phyloP scores from a whole-genome alignment of 345 rosid genomes.

The Populus nigra region DNA sequence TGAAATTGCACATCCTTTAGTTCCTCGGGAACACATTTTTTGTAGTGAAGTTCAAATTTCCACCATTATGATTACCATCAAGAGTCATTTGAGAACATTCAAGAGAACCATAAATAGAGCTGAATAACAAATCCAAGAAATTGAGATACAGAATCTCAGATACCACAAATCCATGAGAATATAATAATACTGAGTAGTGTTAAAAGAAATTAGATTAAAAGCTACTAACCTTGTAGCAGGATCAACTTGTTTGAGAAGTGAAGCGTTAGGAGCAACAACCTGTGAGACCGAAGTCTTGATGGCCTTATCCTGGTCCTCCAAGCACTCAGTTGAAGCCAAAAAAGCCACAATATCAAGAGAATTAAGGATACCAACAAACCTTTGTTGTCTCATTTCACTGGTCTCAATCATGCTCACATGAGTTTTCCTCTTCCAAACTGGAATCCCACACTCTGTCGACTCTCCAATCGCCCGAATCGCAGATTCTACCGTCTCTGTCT shows the following conservation, averaged over 20 bases:
- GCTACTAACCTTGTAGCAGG: constrained; percentile 81
- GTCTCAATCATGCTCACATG: constrained; percentile 55
- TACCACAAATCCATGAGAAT: not conserved
- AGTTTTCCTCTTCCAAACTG: constrained; percentile 78
- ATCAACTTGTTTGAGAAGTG: constrained; percentile 77
- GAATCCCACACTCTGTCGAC: constrained; percentile 88
- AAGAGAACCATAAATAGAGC: too few species aligned
- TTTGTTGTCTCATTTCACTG: constrained; percentile 66
- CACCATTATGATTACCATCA: too few species aligned
- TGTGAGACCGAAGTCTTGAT: constrained; percentile 79
- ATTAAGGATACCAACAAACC: constrained; percentile 85
- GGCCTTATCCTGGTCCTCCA: constrained; percentile 79
- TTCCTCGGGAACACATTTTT: not conserved
- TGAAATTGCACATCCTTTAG: not conserved
- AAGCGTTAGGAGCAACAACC: constrained; percentile 52
- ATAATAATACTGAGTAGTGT: not conserved
- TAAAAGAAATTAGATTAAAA: not conserved
- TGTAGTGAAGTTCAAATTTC: not conserved
- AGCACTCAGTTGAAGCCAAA: constrained; percentile 66
- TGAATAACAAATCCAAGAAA: not conserved
- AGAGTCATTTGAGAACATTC: too few species aligned
- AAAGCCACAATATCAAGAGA: constrained; percentile 81
- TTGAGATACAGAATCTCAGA: not conserved
- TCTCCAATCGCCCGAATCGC: constrained; percentile 84
- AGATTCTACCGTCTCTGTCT: constrained; percentile 79